Conservation (phyloP, 2,329 filamentous ascomycete genomes). For the Alternaria sp. region DNA sequence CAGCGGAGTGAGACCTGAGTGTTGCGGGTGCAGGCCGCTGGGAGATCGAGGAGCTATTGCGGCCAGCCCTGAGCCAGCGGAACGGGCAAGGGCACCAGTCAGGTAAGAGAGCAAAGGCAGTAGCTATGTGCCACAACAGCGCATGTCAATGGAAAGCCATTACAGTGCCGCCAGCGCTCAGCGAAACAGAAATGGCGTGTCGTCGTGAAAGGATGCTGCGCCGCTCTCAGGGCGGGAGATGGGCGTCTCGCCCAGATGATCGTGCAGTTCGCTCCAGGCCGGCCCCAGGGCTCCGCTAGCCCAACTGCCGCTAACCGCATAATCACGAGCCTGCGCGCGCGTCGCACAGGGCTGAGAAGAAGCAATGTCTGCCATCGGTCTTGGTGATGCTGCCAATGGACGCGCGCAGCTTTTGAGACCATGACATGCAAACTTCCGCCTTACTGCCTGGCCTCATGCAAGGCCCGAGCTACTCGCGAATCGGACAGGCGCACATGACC, state of each 20-base stretch:
- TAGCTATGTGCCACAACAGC: conserved; percentile 16
- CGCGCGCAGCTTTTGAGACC: not conserved
- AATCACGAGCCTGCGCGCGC: conserved; percentile 1
- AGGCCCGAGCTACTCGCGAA: conserved; percentile 19
- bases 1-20: conserved; percentile 1
- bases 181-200: conserved; percentile 1
- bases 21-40: conserved; percentile 8
- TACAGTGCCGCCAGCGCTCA: not conserved
- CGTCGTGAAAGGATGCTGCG: conserved; percentile 1
- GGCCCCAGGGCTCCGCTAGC: not conserved
- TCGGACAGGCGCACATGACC: conserved; percentile 33
- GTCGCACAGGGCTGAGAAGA: not conserved
- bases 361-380: not conserved
- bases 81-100: conserved; percentile 16
- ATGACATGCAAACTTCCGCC: not conserved
- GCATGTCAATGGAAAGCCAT: conserved; percentile 4
- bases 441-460: conserved; percentile 26
- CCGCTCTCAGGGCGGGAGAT: conserved; percentile 4
- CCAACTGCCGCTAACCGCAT: conserved; percentile 1
- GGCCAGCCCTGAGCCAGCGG: conserved; percentile 1
- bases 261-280: conserved; percentile 1
- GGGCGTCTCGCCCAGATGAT: conserved; percentile 17
- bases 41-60: conserved; percentile 12
- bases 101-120: conserved; percentile 6
- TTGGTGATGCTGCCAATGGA: not conserved